phyloP scores from a whole-genome alignment of 495 filamentous ascomycete species.

The Aspergillus panamensis region DNA sequence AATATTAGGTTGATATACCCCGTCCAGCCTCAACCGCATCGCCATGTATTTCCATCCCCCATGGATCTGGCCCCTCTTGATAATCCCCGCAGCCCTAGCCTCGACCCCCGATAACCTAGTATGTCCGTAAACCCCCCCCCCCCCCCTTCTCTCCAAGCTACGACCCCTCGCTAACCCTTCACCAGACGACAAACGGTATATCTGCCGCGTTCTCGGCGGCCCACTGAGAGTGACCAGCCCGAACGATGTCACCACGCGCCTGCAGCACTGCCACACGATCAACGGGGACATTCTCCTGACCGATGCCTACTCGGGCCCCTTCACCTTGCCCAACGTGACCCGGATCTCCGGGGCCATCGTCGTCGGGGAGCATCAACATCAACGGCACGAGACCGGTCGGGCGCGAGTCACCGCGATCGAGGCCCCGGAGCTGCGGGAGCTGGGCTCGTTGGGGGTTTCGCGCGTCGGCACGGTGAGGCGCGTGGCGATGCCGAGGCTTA shows the following conservation, averaged over 20 bases:
- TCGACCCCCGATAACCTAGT: no score
- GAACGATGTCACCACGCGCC: neutral
- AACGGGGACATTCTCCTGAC: neutral
- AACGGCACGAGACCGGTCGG: neutral
- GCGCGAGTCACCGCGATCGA: neutral
- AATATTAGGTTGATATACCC: no score
- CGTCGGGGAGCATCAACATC: neutral
- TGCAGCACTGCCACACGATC: neutral
- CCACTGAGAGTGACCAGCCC: neutral
- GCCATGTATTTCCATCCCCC: no score
- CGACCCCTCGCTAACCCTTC: no score
- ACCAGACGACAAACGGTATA: no score
- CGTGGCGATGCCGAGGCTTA: neutral
- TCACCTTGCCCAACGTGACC: neutral
- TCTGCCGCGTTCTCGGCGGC: no score
- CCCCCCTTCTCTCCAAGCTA: no score
- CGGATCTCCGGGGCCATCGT: neutral
- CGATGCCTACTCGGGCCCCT: neutral
- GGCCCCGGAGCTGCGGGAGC: neutral
- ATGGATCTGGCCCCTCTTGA: no score
- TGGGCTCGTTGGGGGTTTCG: neutral
- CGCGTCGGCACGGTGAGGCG: neutral
- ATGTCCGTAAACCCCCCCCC: no score
- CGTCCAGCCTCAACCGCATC: no score
- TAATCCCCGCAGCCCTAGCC: no score